phyloP scores from a whole-genome alignment of 192 early-diverging fungal species.

The Entomortierella chlamydospora region DNA sequence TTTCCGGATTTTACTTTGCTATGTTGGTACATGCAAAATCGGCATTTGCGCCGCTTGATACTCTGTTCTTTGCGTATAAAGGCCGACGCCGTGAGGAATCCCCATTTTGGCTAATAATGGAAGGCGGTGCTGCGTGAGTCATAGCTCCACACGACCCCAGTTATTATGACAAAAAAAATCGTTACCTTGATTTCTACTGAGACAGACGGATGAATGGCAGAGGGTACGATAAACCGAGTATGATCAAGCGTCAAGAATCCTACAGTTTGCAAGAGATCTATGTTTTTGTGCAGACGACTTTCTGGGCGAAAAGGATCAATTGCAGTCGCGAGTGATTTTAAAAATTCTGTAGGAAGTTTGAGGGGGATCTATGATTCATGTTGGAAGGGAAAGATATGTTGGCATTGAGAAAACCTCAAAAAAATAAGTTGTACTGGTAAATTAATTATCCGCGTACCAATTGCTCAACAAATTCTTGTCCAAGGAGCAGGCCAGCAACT shows the following conservation, averaged over 20 bases:
- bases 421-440: no score
- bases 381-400: background rate
- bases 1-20: constrained; percentile 54
- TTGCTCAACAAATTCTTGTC: constrained; percentile 60
- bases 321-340: constrained; percentile 48
- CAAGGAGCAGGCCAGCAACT: constrained; percentile 62
- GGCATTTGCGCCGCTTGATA: constrained; percentile 71
- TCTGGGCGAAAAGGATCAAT: constrained; percentile 56
- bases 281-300: constrained; percentile 53
- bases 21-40: constrained; percentile 83
- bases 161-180: no score
- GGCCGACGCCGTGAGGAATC: constrained; percentile 66
- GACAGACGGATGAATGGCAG: constrained; percentile 24
- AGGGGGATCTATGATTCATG: constrained; percentile 35
- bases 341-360: constrained; percentile 46
- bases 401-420: no score
- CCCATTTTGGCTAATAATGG: constrained; percentile 75
- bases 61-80: constrained; percentile 44
- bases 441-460: constrained; percentile 54
- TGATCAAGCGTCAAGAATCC: constrained; percentile 63
- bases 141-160: background rate
- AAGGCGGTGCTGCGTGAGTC: background rate
- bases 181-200: constrained; percentile 69
- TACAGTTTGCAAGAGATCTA: constrained; percentile 58
- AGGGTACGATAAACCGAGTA: constrained; percentile 31